Evolutionary conservation across 2,329 filamentous ascomycete genomes (phyloP).

Genomic region (Samsoniella hepiali): DNA sequence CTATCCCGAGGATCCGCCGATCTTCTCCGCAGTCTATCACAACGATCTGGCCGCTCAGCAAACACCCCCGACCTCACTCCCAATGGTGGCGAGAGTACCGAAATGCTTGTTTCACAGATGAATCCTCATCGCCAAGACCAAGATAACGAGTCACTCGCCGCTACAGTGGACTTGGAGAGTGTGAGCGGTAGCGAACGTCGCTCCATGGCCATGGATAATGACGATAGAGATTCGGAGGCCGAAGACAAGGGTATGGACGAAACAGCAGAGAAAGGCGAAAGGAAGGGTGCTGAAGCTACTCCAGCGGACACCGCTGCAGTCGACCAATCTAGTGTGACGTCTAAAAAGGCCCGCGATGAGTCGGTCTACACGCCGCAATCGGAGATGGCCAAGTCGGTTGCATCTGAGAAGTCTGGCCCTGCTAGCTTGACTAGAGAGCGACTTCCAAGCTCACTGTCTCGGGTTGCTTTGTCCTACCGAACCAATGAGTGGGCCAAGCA

Average conservation of each 20-base stretch:
- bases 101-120: conserved; percentile 42
- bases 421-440: conserved; percentile 55
- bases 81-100: conserved; percentile 39
- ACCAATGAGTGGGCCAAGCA: conserved; percentile 98
- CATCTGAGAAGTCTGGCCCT: conserved; percentile 42
- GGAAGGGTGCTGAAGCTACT: not conserved
- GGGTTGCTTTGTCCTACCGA: conserved; percentile 75
- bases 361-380: conserved; percentile 21
- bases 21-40: conserved; percentile 38
- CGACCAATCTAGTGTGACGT: not conserved
- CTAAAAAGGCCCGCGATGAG: not conserved
- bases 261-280: not conserved
- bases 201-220: conserved; percentile 20
- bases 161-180: conserved; percentile 55
- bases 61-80: conserved; percentile 15
- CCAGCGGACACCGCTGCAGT: not conserved
- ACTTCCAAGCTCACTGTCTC: conserved; percentile 69
- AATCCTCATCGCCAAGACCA: conserved; percentile 31
- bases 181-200: conserved; percentile 38
- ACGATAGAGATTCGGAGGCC: not conserved
- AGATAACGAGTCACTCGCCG: conserved; percentile 52
- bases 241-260: not conserved
- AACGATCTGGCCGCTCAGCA: conserved; percentile 21
- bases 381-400: conserved; percentile 39
- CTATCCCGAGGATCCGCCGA: conserved; percentile 45